These are phyloP conservation scores for Trichoderma sp. DNA, from an alignment of 2,329 filamentous ascomycete genomes.

Conservation along the genomic window DNA sequence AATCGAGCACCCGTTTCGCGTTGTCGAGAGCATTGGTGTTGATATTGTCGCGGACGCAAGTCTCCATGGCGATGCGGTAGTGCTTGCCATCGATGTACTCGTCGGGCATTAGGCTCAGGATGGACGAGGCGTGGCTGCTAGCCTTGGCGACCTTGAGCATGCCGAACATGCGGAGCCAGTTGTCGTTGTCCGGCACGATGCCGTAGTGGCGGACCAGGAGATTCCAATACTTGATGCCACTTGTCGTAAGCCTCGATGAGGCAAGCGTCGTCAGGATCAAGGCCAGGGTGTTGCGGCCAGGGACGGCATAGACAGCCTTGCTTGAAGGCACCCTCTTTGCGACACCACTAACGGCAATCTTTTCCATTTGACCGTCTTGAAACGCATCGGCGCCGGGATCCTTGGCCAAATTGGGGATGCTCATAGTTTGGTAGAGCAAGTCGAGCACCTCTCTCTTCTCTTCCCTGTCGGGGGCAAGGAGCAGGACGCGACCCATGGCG, in stretches of 20 bases:
- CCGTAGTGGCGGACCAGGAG: conserved; percentile 62
- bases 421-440: conserved; percentile 80
- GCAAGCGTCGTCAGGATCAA: conserved; percentile 67
- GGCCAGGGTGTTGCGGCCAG: conserved; percentile 64
- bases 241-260: conserved; percentile 59
- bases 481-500: conserved; percentile 78
- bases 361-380: conserved; percentile 32
- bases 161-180: conserved; percentile 69
- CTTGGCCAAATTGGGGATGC: conserved; percentile 61
- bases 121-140: conserved; percentile 61
- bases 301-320: conserved; percentile 44
- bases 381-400: conserved; percentile 33
- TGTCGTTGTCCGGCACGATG: conserved; percentile 72
- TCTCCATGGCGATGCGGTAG: conserved; percentile 72
- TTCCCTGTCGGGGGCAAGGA: conserved; percentile 59
- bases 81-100: conserved; percentile 52
- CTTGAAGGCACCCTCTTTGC: conserved; percentile 31
- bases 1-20: conserved; percentile 64
- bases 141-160: conserved; percentile 67
- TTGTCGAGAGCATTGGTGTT: conserved; percentile 70
- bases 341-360: conserved; percentile 30
- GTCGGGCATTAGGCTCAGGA: conserved; percentile 60
- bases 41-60: conserved; percentile 74
- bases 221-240: conserved; percentile 79
- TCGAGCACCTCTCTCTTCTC: conserved; percentile 74